A percentile compares a stretch with the other conserved stretches of the same genome.
Conservation (phyloP, 345 rosid species). For the Arabis hirsuta region DNA sequence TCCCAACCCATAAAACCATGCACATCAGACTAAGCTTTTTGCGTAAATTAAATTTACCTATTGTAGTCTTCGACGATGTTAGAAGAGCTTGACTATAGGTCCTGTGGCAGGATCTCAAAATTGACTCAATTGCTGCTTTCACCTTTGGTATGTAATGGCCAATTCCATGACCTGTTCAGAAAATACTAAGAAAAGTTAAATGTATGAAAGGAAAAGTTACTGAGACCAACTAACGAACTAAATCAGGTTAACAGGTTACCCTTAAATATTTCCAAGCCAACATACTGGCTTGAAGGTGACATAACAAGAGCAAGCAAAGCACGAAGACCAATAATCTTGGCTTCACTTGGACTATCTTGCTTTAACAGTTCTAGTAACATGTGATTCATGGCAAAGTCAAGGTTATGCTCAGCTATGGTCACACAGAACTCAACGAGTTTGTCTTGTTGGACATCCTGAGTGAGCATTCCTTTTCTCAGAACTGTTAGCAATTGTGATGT, state of each 20-base stretch:
- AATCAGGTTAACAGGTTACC: constrained; percentile 53
- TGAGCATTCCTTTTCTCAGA: constrained; percentile 90
- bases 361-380: constrained; percentile 94
- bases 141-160: constrained; percentile 97
- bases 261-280: constrained; percentile 88
- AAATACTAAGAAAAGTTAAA: constrained; percentile 38
- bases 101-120: constrained; percentile 87
- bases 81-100: constrained; percentile 89
- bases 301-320: constrained; percentile 93
- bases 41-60: constrained; percentile 57
- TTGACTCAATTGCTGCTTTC: constrained; percentile 94
- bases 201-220: constrained; percentile 13
- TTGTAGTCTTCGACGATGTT: constrained; percentile 85
- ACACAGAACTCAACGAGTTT: constrained; percentile 98
- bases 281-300: constrained; percentile 86
- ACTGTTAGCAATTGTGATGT: constrained; percentile 92
- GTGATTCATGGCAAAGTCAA: constrained; percentile 98
- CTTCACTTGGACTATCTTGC: constrained; percentile 95
- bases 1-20: constrained; percentile 22
- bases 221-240: constrained; percentile 21
- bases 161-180: constrained; percentile 71
- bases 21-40: constrained; percentile 18
- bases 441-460: constrained; percentile 97
- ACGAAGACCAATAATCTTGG: constrained; percentile 95
- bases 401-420: constrained; percentile 95